These are phyloP conservation scores for Pythium chondricola DNA, from an alignment of 352 stramenopile genomes.

Conservation along the genomic window DNA sequence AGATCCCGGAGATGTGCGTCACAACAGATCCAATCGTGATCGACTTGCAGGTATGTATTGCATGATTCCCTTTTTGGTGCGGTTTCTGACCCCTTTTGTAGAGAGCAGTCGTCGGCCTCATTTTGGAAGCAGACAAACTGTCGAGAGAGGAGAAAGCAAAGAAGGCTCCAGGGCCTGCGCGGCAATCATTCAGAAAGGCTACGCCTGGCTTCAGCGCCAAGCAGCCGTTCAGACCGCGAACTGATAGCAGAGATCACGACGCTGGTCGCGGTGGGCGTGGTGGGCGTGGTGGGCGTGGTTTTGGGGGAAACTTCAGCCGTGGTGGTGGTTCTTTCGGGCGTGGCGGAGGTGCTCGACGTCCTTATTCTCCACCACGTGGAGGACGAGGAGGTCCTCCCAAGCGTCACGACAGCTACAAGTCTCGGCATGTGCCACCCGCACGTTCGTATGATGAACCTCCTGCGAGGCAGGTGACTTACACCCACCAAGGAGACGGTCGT, in stretches of 20 bases:
- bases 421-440: constrained; percentile 3
- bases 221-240: constrained; percentile 3
- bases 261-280: constrained; percentile 5
- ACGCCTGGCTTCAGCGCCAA: no score
- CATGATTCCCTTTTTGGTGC: not conserved
- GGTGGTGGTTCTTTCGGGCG: constrained; percentile 12
- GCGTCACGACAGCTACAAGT: constrained; percentile 9
- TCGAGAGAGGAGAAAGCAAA: constrained; percentile 48
- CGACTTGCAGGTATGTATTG: constrained; percentile 36
- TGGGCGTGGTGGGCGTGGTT: constrained; percentile 6
- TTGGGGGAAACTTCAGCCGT: no score
- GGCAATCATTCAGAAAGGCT: no score
- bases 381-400: constrained; percentile 3
- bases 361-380: constrained; percentile 6
- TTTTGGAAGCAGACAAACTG: constrained; percentile 62
- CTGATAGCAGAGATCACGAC: constrained; percentile 13
- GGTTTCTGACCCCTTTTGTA: constrained; percentile 11
- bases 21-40: constrained; percentile 38
- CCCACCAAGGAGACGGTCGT: constrained; percentile 2
- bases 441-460: constrained; percentile 10
- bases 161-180: not conserved
- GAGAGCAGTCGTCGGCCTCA: constrained; percentile 61
- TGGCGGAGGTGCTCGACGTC: constrained; percentile 5
- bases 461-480: constrained; percentile 6
- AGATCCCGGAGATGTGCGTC: constrained; percentile 64